Conservation (phyloP, 768 basidiomycete species). For the Tylopilus subfusipes region DNA sequence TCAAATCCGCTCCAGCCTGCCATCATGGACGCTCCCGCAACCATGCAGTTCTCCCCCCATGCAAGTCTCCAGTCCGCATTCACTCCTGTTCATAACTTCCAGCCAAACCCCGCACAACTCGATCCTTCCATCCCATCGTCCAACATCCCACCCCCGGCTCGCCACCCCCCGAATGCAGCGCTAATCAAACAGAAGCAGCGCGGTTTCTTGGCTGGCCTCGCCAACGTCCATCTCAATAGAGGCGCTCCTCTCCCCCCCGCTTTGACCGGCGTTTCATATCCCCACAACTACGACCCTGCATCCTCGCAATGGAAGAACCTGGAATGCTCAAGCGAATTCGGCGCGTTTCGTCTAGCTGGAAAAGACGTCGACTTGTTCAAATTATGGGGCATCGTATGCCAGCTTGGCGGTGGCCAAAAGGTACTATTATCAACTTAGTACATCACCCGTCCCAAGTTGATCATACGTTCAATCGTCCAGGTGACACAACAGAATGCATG, state of each 20-base stretch:
- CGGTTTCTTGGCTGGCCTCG: conserved; percentile 58
- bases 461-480: conserved; percentile 30
- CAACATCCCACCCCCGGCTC: conserved; percentile 30
- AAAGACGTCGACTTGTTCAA: conserved; percentile 76
- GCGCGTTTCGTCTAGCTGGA: conserved; percentile 65
- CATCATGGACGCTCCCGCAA: conserved; percentile 37
- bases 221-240: conserved; percentile 53
- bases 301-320: conserved; percentile 63
- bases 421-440: conserved; percentile 40
- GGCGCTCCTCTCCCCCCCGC: conserved; percentile 70
- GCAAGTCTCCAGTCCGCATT: conserved; percentile 46
- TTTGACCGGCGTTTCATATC: conserved; percentile 58
- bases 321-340: conserved; percentile 58
- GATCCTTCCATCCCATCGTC: conserved; percentile 44
- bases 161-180: conserved; percentile 34
- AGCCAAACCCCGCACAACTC: conserved; percentile 37
- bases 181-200: conserved; percentile 54
- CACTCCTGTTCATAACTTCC: conserved; percentile 34
- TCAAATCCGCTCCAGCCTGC: conserved; percentile 35
- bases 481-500: conserved; percentile 53
- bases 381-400: conserved; percentile 60
- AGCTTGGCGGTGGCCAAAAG: conserved; percentile 57
- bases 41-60: conserved; percentile 44
- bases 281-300: conserved; percentile 57
- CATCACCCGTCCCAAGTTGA: conserved; percentile 15